These are phyloP conservation scores for Saccharomycopsis capsularis DNA, from an alignment of 805 yeast species.

Conservation along the genomic window DNA sequence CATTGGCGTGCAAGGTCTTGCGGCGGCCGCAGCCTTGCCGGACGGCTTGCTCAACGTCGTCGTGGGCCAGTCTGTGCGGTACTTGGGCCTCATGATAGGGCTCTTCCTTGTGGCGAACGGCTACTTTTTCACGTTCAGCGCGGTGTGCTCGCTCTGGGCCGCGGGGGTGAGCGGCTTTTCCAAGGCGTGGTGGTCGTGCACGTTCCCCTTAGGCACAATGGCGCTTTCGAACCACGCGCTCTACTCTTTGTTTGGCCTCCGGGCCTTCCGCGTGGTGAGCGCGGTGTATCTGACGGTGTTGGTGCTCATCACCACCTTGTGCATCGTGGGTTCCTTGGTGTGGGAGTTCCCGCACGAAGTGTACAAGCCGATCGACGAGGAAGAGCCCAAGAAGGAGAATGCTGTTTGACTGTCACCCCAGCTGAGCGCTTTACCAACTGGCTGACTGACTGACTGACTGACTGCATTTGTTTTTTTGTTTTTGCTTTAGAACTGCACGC, in stretches of 20 bases:
- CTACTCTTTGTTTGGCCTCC: conserved; percentile 40
- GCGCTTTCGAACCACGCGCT: conserved; percentile 51
- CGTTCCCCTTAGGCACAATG: conserved; percentile 89
- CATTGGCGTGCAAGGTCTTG: too few species aligned
- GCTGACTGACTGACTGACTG: too few species aligned
- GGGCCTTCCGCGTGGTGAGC: conserved; percentile 55
- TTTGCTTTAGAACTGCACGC: too few species aligned
- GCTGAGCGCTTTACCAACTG: too few species aligned
- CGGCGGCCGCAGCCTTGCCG: conserved; percentile 18
- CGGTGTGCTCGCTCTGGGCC: conserved; percentile 31
- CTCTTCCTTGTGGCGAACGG: conserved; percentile 49
- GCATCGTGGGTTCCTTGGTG: conserved; percentile 33
- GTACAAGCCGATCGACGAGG: background rate
- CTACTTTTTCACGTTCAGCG: conserved; percentile 45
- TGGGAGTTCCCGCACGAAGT: conserved; percentile 28
- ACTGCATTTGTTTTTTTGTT: too few species aligned
- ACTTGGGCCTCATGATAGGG: conserved; percentile 35
- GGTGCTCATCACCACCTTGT: conserved; percentile 38
- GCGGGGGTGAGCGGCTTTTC: conserved; percentile 36
- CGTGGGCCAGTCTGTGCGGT: conserved; percentile 23
- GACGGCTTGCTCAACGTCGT: conserved; percentile 24
- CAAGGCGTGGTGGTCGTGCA: conserved; percentile 71
- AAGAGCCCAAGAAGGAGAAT: too few species aligned
- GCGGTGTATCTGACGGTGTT: conserved; percentile 53
- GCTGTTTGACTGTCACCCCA: too few species aligned